Base-by-base conservation (phyloP, 129 eudicot genomes). In the Ambrosia artemisiifolia region DNA sequence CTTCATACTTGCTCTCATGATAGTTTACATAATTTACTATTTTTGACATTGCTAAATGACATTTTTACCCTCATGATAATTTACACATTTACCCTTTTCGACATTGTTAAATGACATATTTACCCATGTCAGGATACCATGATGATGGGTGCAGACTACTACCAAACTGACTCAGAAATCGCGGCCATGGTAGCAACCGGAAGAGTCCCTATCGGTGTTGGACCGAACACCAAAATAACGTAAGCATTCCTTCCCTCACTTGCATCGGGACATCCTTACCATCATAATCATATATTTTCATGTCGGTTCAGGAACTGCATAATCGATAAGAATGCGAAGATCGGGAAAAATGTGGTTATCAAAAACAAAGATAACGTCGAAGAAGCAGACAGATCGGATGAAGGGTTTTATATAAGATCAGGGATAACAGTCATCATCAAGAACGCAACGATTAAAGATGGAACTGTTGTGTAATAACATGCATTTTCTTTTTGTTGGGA, bases 101-200 rank as follows among this genome's bases (percentile, higher is more conserved):
- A 55, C 34, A 16, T 47, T 11, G 33, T 12, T 11, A 54, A 61
- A 53, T 62, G 63, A 67, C 77, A 43, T 34, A 69, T 70, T 53
- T 59, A 28, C 11, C 57, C 17, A 53, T 80, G 73, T 42, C 84
- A 91, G 97, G 96, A 92, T 82, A 88, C 96, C 34, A 81, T 92
- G 96, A 80, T 92, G 97, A 88, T 92, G 94, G 97, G 97, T 79
- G 97, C 97, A 30, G 96, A 92, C 46, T 84, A 86, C 69, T 92
- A 92, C 71, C 97, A 92, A 83, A 92, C 97, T 6, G 96, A 92
- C 47, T 75, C 91, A 11, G 97, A 88, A 75, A 72, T 92, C 38
- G 96, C 91, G 2, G 86, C 97, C 57, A 68, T 79, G 7, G 66
- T 86, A 28, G 96, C 97, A 12, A 84, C 65, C 28, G 97, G 94